Percentiles rank a stretch among this genome's conserved stretches.
Evolutionary conservation across 345 rosid genomes (phyloP).

Genomic region (Cardamine resedifolia): DNA sequence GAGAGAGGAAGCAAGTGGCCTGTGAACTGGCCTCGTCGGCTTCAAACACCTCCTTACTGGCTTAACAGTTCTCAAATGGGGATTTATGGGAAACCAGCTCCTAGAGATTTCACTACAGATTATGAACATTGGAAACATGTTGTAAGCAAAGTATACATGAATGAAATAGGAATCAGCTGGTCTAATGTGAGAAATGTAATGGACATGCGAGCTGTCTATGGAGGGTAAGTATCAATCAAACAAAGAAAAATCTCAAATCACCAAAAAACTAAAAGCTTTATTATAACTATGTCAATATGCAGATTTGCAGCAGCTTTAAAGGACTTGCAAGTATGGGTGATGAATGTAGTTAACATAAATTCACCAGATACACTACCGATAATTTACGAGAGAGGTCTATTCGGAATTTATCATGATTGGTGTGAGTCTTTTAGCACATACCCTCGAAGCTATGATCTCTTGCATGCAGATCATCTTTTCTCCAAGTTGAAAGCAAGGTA

Average conservation of each 20-base stretch:
- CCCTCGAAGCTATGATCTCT: constrained; percentile 79
- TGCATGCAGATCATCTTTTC: constrained; percentile 93
- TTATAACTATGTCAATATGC: constrained; percentile 20
- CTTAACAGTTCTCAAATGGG: constrained; percentile 85
- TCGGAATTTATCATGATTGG: constrained; percentile 95
- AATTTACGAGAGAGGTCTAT: constrained; percentile 82
- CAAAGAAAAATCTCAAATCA: neutral
- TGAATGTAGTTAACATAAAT: constrained; percentile 76
- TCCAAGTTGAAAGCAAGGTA: constrained; percentile 73
- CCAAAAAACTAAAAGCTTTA: neutral
- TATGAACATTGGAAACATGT: constrained; percentile 80
- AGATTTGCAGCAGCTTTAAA: constrained; percentile 86
- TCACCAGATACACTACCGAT: constrained; percentile 91
- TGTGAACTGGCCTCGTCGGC: constrained; percentile 64
- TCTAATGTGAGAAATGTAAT: constrained; percentile 74
- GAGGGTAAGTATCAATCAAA: constrained; percentile 56
- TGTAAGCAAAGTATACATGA: constrained; percentile 66
- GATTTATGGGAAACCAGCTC: constrained; percentile 89
- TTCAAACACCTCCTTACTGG: constrained; percentile 76
- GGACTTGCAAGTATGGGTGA: constrained; percentile 75
- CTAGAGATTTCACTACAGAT: constrained; percentile 68
- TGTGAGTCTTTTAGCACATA: constrained; percentile 92
- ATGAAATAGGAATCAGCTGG: constrained; percentile 81
- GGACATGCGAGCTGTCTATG: constrained; percentile 97
- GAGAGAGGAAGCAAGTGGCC: constrained; percentile 85